Conservation (phyloP, 306 rosid species). For the Begonia loranthoides region DNA sequence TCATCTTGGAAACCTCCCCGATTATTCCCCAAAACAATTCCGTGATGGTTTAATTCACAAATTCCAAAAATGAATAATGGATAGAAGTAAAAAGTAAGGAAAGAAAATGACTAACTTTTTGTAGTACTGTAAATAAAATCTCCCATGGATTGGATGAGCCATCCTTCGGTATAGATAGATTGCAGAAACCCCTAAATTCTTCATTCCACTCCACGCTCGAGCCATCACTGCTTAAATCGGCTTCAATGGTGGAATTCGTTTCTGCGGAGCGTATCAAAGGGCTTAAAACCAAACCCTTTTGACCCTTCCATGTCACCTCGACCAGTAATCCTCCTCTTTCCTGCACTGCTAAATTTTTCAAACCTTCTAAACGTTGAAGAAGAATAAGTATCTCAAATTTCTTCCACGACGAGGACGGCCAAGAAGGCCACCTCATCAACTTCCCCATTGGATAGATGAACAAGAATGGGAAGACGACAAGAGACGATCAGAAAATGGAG, state of each 20-base stretch:
- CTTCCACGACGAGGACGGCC: conserved; percentile 19
- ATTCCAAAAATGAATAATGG: not conserved
- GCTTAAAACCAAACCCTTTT: conserved; percentile 15
- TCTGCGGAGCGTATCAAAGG: conserved; percentile 13
- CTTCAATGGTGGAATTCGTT: conserved; percentile 14
- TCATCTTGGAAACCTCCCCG: no score
- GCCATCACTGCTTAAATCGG: conserved; percentile 6
- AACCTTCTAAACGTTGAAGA: conserved; percentile 5
- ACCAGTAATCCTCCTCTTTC: conserved; percentile 2
- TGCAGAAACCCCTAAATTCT: conserved; percentile 17
- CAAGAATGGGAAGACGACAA: not conserved
- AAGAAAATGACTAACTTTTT: conserved; percentile 8
- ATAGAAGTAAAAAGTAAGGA: not conserved
- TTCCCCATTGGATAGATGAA: conserved; percentile 12
- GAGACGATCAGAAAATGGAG: not conserved
- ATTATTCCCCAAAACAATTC: not conserved
- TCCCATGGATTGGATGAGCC: conserved; percentile 19
- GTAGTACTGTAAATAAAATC: conserved; percentile 11
- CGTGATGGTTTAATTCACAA: not conserved
- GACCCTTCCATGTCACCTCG: conserved; percentile 28
- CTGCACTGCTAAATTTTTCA: not conserved
- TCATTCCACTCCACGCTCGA: conserved; percentile 14
- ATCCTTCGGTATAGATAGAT: conserved; percentile 13
- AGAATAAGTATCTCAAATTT: conserved; percentile 11
- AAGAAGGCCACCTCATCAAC: conserved; percentile 27